Conservation (phyloP, 2,329 filamentous ascomycete species). For the Plectosphaerella sp. region DNA sequence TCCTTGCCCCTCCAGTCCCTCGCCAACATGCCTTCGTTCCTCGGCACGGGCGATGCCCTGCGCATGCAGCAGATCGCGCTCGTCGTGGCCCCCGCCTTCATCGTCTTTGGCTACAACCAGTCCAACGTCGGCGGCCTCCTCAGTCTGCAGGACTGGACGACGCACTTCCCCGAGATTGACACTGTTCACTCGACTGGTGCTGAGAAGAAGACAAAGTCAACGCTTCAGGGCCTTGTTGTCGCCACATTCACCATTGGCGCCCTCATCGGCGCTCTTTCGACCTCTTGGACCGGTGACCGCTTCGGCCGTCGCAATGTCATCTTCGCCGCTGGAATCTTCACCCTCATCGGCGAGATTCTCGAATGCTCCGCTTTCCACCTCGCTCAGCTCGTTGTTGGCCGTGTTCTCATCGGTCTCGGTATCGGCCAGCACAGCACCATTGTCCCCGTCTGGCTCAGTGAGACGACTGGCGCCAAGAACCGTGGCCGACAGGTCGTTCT, state of each 20-base stretch:
- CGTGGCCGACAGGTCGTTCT: conserved; percentile 37
- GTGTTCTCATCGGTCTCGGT: conserved; percentile 46
- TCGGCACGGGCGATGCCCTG: conserved; percentile 25
- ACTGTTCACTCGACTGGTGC: conserved; percentile 26
- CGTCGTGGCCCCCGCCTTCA: conserved; percentile 37
- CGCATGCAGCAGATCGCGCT: conserved; percentile 32
- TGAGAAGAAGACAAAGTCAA: conserved; percentile 24
- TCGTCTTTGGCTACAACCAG: conserved; percentile 38
- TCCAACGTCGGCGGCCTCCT: conserved; percentile 31
- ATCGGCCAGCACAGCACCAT: conserved; percentile 30
- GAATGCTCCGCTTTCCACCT: conserved; percentile 41
- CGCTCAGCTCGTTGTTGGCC: conserved; percentile 44
- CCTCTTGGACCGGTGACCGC: conserved; percentile 34
- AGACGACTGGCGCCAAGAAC: conserved; percentile 31
- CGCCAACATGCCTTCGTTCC: conserved; percentile 20
- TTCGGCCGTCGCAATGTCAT: conserved; percentile 47
- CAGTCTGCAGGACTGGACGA: conserved; percentile 25
- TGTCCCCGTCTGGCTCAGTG: conserved; percentile 34
- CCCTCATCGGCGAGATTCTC: conserved; percentile 43
- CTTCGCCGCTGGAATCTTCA: conserved; percentile 41
- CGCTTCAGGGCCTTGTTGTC: conserved; percentile 30
- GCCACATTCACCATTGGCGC: conserved; percentile 31
- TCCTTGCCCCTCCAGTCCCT: no score
- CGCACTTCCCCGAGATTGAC: conserved; percentile 33
- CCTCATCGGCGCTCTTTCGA: conserved; percentile 28